phyloP scores from a whole-genome alignment of 2,329 filamentous ascomycete species.

The Arthrinium puccinioides region DNA sequence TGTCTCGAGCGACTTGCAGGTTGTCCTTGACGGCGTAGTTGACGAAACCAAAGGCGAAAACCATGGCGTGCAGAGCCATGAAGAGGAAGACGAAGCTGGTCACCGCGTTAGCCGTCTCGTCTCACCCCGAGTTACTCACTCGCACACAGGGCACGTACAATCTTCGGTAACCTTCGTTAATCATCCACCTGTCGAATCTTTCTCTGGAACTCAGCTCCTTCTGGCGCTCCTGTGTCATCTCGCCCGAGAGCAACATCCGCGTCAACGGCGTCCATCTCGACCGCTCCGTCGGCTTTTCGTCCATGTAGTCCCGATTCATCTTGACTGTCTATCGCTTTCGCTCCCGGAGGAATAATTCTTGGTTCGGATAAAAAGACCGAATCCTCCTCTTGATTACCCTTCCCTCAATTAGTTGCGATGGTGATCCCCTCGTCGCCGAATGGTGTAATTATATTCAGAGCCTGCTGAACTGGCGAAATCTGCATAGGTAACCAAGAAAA shows the following conservation, averaged over 20 bases:
- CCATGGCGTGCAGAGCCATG: constrained; percentile 63
- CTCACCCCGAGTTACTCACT: constrained; percentile 1
- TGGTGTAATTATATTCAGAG: constrained; percentile 41
- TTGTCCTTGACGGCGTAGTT: constrained; percentile 76
- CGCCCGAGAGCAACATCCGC: constrained; percentile 74
- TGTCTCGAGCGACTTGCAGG: constrained; percentile 55
- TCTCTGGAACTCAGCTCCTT: constrained; percentile 62
- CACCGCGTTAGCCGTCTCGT: constrained; percentile 12
- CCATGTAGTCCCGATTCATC: too few relatives aligned
- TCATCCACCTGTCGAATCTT: constrained; percentile 80
- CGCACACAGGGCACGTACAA: constrained; percentile 46
- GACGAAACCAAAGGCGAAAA: constrained; percentile 74
- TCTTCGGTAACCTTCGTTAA: constrained; percentile 78
- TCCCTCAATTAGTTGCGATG: constrained; percentile 7
- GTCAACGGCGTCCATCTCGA: constrained; percentile 78
- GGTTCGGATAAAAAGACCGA: too few relatives aligned
- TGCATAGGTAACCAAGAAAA: constrained; percentile 20
- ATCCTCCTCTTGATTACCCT: constrained; percentile 3
- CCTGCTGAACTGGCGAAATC: constrained; percentile 42
- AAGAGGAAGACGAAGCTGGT: constrained; percentile 60
- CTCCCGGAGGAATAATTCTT: too few relatives aligned
- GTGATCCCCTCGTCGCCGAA: too few relatives aligned
- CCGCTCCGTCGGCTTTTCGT: constrained; percentile 54
- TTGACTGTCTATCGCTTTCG: too few relatives aligned
- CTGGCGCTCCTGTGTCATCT: constrained; percentile 69